Base-by-base conservation (phyloP, 371 early-diverging fungal species). In the Apophysomyces ossiformis region DNA sequence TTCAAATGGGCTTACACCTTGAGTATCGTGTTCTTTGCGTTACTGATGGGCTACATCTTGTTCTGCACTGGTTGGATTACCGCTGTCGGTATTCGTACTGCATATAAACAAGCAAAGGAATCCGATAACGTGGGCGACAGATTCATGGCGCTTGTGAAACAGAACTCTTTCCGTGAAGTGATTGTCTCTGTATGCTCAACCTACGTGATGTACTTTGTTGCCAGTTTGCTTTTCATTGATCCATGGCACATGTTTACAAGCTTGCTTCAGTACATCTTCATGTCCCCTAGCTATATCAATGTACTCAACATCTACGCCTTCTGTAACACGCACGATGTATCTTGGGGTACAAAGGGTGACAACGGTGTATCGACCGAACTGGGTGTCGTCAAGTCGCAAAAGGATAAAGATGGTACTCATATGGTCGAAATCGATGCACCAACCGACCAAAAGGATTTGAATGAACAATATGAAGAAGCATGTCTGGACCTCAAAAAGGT, bases 311-410 rank as follows among this genome's bases (percentile, higher is more conserved):
- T 96, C 2, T 97, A 96, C 63, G 94, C 96, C 0, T 96, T 91
- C 70, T 93, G 93, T 66, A 93, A 93, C 69, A 91, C 88, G 1
- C 91, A 91, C 75, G 96, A 96, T 73, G 95, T 96, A 58, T 85
- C 84, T 81, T 96, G 96, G 96, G 96, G 96, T 15, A 96, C 96
- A 7, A 95, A 95, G 74, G 96, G 96, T 61, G 94, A 90, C 67
- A 90, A 87, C 58, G 47, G 69, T 0, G 66, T 78, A 0, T 68
- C 79, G 7, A 78, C 77, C 68, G 77, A 87, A 71, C 75, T 85
- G 16, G 88, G 88, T 18, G 79, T 78, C 5, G 86, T 82, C 37
- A 81, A 77, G 59, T 74, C 78, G 44, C 77, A 45, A 74, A 86
- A 65, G 78, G 82, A 35, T 62, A 80, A 85, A 68, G 69, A 78